Evolutionary conservation across 257 asterid species (phyloP), one percentile per base, ranked within the genome.

Genomic region (Leonotis leonurus): DNA sequence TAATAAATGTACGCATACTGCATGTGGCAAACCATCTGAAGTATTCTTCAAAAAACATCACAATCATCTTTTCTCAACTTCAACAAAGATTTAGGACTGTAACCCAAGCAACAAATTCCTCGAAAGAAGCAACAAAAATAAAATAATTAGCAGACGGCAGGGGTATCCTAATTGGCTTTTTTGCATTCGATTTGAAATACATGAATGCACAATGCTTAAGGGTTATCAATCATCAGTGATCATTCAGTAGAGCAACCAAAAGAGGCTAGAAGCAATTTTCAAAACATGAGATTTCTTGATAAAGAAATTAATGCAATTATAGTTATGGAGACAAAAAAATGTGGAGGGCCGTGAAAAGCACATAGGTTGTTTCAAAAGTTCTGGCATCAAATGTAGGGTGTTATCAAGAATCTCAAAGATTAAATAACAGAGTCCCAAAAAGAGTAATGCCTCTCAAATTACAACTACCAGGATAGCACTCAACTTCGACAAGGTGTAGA

Each of bases 211-310:
- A 52, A 56, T 41, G 49, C 36, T 52, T 51, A 32, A 16, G 60
- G 62, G 65, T 58, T 51, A 64, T 52, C 48, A 21, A 54, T 32
- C 25, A 24, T 36, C 11, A 49, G 6, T 20, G 17, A 26, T 30
- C 33, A 52, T 44, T 24, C 43, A 44, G 52, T 45, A 67, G 29
- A 51, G 25, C 49, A 62, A 70, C 60, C 60, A 44, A 66, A 54
- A 62, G 39, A 57, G 29, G 50, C 51, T 45, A 48, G 20, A 44
- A 48, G 40, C 44, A 33, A 54, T 33, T 66, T 24, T 37, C 18
- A 48, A 51, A 61, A 24, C 20, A 57, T 24, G 25, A 22, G 53
- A 61, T 60, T 52, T 9, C 51, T 55, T 33, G 16, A 45, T 55
- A 39, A 46, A 65, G 6, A 33, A 41, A 18, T 61, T 29, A 43